Evolutionary conservation across 2,329 filamentous ascomycete species (phyloP).

Genomic region (Thielaviopsis punctulata): DNA sequence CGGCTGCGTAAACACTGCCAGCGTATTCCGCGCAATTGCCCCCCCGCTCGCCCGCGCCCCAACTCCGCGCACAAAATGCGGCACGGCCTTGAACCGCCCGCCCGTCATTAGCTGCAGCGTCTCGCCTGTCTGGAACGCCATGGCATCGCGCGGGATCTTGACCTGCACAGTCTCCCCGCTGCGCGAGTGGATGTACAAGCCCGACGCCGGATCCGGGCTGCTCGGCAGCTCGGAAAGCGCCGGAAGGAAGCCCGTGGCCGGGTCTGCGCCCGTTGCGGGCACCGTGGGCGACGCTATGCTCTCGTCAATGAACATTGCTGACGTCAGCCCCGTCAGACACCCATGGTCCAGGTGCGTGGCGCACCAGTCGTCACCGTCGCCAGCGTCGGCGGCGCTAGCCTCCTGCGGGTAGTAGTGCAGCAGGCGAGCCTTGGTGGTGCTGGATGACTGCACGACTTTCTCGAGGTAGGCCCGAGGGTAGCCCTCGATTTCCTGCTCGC

Average conservation of each 20-base stretch:
- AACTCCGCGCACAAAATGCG: conserved; percentile 81
- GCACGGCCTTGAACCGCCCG: conserved; percentile 86
- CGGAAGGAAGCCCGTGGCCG: conserved; percentile 20
- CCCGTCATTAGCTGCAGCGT: conserved; percentile 76
- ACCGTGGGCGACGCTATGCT: conserved; percentile 22
- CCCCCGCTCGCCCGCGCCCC: conserved; percentile 33
- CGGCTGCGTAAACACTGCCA: conserved; percentile 94
- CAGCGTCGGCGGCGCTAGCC: conserved; percentile 19
- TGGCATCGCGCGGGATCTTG: conserved; percentile 73
- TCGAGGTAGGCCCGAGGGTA: conserved; percentile 72
- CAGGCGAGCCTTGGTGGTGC: conserved; percentile 77
- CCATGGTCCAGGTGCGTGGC: conserved; percentile 82
- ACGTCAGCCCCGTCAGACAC: conserved; percentile 83
- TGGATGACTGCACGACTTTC: conserved; percentile 67
- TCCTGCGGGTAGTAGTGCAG: conserved; percentile 77
- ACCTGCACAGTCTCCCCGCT: conserved; percentile 75
- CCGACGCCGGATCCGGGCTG: conserved; percentile 70
- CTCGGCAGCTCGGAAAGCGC: conserved; percentile 51
- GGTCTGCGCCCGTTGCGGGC: conserved; percentile 15
- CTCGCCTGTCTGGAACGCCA: conserved; percentile 93
- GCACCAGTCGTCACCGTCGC: conserved; percentile 77
- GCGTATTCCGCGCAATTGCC: conserved; percentile 61
- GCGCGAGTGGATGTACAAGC: conserved; percentile 86
- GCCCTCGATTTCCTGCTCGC: conserved; percentile 55
- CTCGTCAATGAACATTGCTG: conserved; percentile 92